These are phyloP conservation scores for Tilletia indica DNA, from an alignment of 1,284 basidiomycete genomes.

Conservation along the genomic window DNA sequence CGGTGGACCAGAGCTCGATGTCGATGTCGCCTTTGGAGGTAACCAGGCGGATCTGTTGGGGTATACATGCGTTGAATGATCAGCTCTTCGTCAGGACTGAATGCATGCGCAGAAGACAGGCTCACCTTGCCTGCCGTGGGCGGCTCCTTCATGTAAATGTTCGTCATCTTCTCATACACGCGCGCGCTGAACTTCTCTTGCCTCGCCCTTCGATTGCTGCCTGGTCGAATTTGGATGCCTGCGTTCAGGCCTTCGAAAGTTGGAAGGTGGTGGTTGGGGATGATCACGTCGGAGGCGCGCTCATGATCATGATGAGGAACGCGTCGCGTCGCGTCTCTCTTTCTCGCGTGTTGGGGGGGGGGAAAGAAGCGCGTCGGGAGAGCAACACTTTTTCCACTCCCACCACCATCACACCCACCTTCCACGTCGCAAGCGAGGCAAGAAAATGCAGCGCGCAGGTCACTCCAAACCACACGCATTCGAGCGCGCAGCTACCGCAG, in stretches of 20 bases:
- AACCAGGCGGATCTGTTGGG: conserved; percentile 70
- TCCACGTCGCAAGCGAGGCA: not conserved
- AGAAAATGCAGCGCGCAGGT: conserved; percentile 12
- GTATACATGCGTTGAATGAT: conserved; percentile 17
- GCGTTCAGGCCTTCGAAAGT: too few species aligned
- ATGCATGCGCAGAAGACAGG: not conserved
- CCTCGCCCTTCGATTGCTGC: too few species aligned
- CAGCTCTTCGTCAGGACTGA: not conserved
- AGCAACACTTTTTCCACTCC: not conserved
- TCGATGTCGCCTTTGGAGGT: conserved; percentile 67
- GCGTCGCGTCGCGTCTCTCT: too few species aligned
- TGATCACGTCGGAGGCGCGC: too few species aligned
- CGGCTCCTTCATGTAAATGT: conserved; percentile 36
- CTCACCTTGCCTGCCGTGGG: conserved; percentile 15
- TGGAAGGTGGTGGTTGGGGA: too few species aligned
- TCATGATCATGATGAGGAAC: too few species aligned
- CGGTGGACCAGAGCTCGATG: conserved; percentile 92
- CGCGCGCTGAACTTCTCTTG: too few species aligned
- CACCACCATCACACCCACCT: not conserved
- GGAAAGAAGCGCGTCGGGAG: not conserved
- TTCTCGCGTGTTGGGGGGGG: too few species aligned
- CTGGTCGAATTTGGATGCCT: too few species aligned
- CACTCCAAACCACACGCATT: not conserved
- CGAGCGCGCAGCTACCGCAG: conserved; percentile 12
- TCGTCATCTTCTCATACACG: conserved; percentile 28